Evolutionary conservation across 495 filamentous ascomycete species (phyloP).

Genomic region (Podospora pseudopauciseta): DNA sequence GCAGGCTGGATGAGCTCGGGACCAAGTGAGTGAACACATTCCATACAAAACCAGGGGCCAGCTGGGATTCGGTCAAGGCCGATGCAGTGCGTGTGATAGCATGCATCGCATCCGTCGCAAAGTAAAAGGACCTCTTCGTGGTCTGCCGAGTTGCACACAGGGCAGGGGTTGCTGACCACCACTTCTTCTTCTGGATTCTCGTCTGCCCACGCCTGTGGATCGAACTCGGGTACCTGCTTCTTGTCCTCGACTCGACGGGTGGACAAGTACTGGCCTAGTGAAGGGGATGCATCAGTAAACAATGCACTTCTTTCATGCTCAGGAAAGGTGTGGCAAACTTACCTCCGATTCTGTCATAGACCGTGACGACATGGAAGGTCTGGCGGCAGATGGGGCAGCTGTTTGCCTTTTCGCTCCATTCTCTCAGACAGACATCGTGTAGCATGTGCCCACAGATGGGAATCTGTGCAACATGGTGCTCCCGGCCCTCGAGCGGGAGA

Average conservation of each 20-base stretch:
- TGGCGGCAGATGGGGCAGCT: conserved; percentile 95
- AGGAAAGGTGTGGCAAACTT: conserved; percentile 35
- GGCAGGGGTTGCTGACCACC: conserved; percentile 62
- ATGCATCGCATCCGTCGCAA: conserved; percentile 81
- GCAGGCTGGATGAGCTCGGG: conserved; percentile 40
- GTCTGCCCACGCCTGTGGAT: conserved; percentile 72
- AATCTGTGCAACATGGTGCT: conserved; percentile 47
- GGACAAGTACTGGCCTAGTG: conserved; percentile 44
- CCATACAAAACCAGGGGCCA: conserved; percentile 80
- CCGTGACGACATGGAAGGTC: conserved; percentile 82
- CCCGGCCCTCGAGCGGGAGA: conserved; percentile 15
- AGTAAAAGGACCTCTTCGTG: conserved; percentile 76
- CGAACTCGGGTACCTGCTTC: conserved; percentile 83
- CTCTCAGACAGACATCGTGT: conserved; percentile 85
- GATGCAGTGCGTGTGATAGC: conserved; percentile 82
- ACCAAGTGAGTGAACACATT: conserved; percentile 55
- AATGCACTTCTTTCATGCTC: neutral
- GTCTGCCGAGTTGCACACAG: conserved; percentile 71
- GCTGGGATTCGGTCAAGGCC: conserved; percentile 69
- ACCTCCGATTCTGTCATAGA: conserved; percentile 75
- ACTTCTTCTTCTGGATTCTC: conserved; percentile 68
- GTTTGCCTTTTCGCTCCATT: conserved; percentile 94
- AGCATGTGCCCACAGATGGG: conserved; percentile 78
- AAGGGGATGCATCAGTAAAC: conserved; percentile 21
- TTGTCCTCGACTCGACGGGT: conserved; percentile 83